A percentile compares a stretch with the other conserved stretches of the same genome.
Conservation (phyloP, 345 rosid genomes). For the Diplotaxis tenuifolia region DNA sequence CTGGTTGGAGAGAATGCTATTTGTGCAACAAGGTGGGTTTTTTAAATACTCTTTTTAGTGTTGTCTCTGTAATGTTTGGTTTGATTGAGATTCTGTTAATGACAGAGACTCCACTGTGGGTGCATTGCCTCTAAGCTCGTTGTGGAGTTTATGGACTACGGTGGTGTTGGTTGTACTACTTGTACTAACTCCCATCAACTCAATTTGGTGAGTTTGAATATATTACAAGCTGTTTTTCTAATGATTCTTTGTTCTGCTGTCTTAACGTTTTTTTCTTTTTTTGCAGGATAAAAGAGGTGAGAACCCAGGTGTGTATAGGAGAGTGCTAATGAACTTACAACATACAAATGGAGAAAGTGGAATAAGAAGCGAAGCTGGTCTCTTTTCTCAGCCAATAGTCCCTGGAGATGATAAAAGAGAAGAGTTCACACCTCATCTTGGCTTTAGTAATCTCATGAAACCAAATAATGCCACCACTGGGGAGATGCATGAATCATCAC, state of each 20-base stretch:
- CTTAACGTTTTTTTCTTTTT: neutral
- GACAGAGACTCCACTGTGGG: slow-evolving; percentile 89
- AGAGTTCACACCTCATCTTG: slow-evolving; percentile 39
- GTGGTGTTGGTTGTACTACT: slow-evolving; percentile 71
- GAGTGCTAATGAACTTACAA: slow-evolving; percentile 39
- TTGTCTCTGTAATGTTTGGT: slow-evolving; percentile 1
- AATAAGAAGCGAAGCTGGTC: slow-evolving; percentile 44
- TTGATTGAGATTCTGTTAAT: slow-evolving; percentile 20
- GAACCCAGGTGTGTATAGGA: slow-evolving; percentile 44
- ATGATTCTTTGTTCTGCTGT: neutral
- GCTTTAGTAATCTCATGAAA: slow-evolving; percentile 32
- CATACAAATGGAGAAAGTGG: slow-evolving; percentile 40
- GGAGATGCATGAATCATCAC: slow-evolving; percentile 52
- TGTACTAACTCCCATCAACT: slow-evolving; percentile 48
- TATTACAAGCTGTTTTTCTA: slow-evolving; percentile 12
- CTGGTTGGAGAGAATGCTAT: slow-evolving; percentile 91
- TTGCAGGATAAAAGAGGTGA: slow-evolving; percentile 47
- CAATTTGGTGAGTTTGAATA: slow-evolving; percentile 44
- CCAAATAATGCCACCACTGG: slow-evolving; percentile 40
- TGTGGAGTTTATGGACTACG: slow-evolving; percentile 68
- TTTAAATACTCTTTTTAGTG: neutral
- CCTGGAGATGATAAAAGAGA: slow-evolving; percentile 46
- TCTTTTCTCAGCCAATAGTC: slow-evolving; percentile 44
- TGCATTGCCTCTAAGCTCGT: slow-evolving; percentile 64
- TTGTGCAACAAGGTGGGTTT: slow-evolving; percentile 57